phyloP scores from a whole-genome alignment of 345 rosid species.

The Melastoma malabathricum region DNA sequence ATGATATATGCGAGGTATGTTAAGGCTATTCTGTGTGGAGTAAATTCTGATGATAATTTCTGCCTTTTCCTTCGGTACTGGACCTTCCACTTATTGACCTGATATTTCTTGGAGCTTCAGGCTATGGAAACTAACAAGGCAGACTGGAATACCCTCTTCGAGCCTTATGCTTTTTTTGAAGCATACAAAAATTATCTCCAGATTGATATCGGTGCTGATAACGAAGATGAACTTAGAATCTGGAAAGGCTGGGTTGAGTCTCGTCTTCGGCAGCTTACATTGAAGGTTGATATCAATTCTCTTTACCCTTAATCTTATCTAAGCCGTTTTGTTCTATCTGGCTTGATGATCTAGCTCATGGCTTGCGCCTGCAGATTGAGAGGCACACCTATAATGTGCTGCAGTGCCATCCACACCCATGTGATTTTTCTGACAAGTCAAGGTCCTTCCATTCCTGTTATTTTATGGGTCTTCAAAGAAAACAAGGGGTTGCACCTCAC shows the following conservation, averaged over 20 bases:
- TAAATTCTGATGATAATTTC: background rate
- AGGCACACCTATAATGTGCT: constrained; percentile 74
- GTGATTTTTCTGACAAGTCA: constrained; percentile 62
- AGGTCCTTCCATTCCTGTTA: constrained; percentile 57
- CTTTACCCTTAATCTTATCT: background rate
- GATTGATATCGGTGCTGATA: constrained; percentile 70
- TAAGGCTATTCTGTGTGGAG: background rate
- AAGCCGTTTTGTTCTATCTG: background rate
- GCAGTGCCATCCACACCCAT: constrained; percentile 91
- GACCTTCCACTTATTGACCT: background rate
- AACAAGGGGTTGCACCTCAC: constrained; percentile 67
- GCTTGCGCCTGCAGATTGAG: constrained; percentile 51
- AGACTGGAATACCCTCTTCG: constrained; percentile 84
- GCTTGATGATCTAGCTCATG: constrained; percentile 12
- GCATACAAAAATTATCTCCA: constrained; percentile 86
- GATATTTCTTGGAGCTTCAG: constrained; percentile 26
- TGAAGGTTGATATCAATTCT: constrained; percentile 41
- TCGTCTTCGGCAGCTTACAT: constrained; percentile 83
- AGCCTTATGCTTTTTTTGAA: constrained; percentile 81
- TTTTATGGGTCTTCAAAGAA: constrained; percentile 96
- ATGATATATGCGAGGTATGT: constrained; percentile 86
- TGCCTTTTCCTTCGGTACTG: background rate
- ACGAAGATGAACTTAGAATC: constrained; percentile 68
- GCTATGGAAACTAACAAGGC: constrained; percentile 73
- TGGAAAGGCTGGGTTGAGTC: constrained; percentile 99